Percentiles rank a stretch among this genome's conserved stretches.
These are phyloP conservation scores for Phyllosticta citriasiana DNA, from an alignment of 2,329 filamentous ascomycete species.

Conservation along the genomic window DNA sequence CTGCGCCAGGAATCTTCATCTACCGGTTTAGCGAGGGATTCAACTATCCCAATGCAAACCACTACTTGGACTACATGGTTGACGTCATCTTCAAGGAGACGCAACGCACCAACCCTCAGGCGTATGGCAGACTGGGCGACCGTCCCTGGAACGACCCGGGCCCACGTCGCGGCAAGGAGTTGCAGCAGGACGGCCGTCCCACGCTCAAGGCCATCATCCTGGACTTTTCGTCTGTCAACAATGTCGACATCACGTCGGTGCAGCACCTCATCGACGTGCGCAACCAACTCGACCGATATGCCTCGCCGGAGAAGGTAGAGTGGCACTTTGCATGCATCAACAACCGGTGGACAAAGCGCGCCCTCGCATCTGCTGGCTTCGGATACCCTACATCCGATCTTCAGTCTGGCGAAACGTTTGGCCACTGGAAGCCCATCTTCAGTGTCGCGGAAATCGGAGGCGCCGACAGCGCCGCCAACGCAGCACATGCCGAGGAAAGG, in stretches of 20 bases:
- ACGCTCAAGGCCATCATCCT: constrained; percentile 82
- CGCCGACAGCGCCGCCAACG: constrained; percentile 55
- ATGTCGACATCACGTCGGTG: constrained; percentile 84
- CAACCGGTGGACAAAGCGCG: constrained; percentile 91
- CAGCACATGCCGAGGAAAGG: constrained; percentile 46
- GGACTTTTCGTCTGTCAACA: constrained; percentile 88
- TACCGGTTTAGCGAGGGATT: constrained; percentile 93
- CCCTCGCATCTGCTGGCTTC: constrained; percentile 77
- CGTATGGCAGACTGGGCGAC: constrained; percentile 43
- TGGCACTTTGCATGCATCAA: constrained; percentile 95
- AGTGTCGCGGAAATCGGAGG: constrained; percentile 81
- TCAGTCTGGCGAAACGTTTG: constrained; percentile 40
- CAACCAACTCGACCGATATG: constrained; percentile 83
- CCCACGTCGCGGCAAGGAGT: constrained; percentile 47
- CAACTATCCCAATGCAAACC: constrained; percentile 89
- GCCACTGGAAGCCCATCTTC: constrained; percentile 90
- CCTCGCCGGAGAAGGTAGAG: constrained; percentile 70
- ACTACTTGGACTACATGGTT: constrained; percentile 64
- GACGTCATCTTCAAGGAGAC: constrained; percentile 47
- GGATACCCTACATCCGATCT: constrained; percentile 60
- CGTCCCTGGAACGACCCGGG: constrained; percentile 94
- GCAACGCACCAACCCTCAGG: constrained; percentile 61
- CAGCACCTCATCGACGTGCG: constrained; percentile 90
- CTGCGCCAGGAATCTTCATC: constrained; percentile 89
- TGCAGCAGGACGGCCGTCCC: constrained; percentile 46